These are phyloP conservation scores for Iris pallida DNA, from an alignment of 116 monocot species.

Conservation along the genomic window DNA sequence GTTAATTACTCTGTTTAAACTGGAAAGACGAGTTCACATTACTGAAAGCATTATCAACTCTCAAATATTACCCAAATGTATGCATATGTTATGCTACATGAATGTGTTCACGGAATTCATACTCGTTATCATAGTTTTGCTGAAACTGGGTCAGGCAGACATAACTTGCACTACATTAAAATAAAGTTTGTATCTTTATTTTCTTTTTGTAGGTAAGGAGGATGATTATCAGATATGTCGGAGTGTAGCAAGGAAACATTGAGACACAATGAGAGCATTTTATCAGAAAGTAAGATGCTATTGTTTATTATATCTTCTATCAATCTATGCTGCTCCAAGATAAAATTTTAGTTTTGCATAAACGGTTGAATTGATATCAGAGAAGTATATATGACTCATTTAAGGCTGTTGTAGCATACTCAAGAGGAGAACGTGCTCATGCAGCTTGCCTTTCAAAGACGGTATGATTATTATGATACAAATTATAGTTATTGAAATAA, in stretches of 20 bases:
- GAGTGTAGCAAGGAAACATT: constrained; percentile 51
- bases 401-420: constrained; percentile 79
- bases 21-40: no score
- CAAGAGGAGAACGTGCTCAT: constrained; percentile 67
- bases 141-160: no score
- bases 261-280: constrained; percentile 62
- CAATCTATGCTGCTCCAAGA: not conserved
- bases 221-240: constrained; percentile 57
- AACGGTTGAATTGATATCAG: not conserved
- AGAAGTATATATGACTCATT: constrained; percentile 8
- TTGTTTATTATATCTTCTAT: constrained; percentile 3
- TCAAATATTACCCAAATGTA: no score
- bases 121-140: no score
- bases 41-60: no score
- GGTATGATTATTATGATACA: constrained; percentile 25
- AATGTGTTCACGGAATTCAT: no score
- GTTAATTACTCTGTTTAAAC: no score
- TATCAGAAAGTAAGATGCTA: constrained; percentile 53
- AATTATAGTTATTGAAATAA: no score
- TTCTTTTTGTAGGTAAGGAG: constrained; percentile 28
- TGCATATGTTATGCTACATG: no score
- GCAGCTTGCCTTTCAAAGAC: constrained; percentile 78
- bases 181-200: no score
- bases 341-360: not conserved
- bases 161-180: no score